Evolutionary conservation across 1,284 basidiomycete species (phyloP).

Genomic region (Cystobasidium sp.): DNA sequence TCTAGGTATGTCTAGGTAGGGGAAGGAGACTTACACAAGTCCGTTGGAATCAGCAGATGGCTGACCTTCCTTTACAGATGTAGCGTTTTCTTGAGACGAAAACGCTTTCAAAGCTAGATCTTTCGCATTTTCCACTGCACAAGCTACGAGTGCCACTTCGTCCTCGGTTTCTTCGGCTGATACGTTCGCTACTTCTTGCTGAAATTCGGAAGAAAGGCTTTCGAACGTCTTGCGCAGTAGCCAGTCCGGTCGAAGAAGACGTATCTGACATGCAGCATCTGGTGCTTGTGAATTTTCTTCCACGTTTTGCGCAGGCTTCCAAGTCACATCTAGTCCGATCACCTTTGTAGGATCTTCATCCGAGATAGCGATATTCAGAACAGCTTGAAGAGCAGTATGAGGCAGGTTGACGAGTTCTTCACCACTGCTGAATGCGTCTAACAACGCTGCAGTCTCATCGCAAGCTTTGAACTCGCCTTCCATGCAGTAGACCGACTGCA

Average conservation of each 20-base stretch:
- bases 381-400: background rate
- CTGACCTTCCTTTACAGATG: background rate
- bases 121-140: constrained; percentile 9
- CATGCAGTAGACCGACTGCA: constrained; percentile 39
- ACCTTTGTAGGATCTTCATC: constrained; percentile 9
- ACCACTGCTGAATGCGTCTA: constrained; percentile 14
- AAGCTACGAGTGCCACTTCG: constrained; percentile 1
- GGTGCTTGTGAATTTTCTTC: too few relatives aligned
- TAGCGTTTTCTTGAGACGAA: background rate
- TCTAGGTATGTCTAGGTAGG: too few relatives aligned
- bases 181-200: background rate
- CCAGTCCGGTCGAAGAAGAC: constrained; percentile 8
- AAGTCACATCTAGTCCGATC: constrained; percentile 12
- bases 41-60: background rate
- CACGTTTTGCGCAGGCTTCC: background rate
- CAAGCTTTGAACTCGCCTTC: constrained; percentile 19
- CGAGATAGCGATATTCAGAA: background rate
- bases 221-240: background rate
- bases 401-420: background rate
- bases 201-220: background rate
- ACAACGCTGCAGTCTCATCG: background rate
- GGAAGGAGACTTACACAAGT: too few relatives aligned
- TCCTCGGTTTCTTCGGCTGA: constrained; percentile 3
- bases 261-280: background rate
- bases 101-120: background rate